A percentile compares a stretch with the other conserved stretches of the same genome.
phyloP scores from a whole-genome alignment of 495 filamentous ascomycete species.

The Trichodelitschia bisporula region DNA sequence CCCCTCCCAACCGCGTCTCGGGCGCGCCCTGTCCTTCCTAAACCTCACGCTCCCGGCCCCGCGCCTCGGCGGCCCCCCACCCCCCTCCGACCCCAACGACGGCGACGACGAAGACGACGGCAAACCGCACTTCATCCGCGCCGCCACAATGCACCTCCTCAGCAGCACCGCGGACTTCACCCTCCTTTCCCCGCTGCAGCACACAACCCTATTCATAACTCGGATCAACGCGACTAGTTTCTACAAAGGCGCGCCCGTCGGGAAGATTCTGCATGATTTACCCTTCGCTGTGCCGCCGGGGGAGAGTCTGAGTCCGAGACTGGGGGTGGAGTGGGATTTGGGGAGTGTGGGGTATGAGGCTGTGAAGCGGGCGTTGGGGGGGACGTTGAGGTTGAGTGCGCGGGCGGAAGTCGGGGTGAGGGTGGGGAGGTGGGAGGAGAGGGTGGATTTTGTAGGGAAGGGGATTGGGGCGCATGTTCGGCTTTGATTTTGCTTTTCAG shows the following conservation, averaged over 20 bases:
- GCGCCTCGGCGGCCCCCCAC: conserved; percentile 27
- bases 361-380: conserved; percentile 62
- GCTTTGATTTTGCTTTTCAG: conserved; percentile 17
- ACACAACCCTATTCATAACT: conserved; percentile 48
- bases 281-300: conserved; percentile 64
- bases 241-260: conserved; percentile 57
- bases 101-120: conserved; percentile 20
- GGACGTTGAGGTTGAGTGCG: conserved; percentile 54
- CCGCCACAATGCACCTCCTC: conserved; percentile 41
- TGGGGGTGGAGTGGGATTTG: conserved; percentile 61
- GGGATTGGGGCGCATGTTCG: conserved; percentile 53
- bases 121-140: conserved; percentile 14
- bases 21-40: conserved; percentile 42
- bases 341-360: conserved; percentile 62
- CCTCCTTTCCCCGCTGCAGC: conserved; percentile 48
- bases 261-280: conserved; percentile 42
- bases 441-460: conserved; percentile 40
- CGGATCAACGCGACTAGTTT: conserved; percentile 61
- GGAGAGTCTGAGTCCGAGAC: conserved; percentile 34
- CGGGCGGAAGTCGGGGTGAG: conserved; percentile 42
- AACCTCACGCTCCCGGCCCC: conserved; percentile 45
- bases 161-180: conserved; percentile 72
- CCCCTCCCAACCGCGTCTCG: conserved; percentile 46
- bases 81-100: conserved; percentile 18
- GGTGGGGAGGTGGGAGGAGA: conserved; percentile 46